A percentile compares a stretch with the other conserved stretches of the same genome.
These are phyloP conservation scores for Anthostomella pinea DNA, from an alignment of 2,329 filamentous ascomycete species.

Conservation along the genomic window DNA sequence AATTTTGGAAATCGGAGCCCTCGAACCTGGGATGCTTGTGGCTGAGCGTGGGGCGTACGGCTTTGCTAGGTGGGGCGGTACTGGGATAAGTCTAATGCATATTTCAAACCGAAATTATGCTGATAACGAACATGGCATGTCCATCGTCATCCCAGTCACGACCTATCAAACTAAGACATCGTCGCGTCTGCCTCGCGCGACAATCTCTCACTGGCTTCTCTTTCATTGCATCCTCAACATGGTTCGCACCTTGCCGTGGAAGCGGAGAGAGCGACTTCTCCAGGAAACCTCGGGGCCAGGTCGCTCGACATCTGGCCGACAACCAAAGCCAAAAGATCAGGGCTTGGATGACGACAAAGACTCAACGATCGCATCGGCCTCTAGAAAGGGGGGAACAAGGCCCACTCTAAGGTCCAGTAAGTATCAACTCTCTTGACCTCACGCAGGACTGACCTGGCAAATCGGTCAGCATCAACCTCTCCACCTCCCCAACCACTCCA, in stretches of 20 bases:
- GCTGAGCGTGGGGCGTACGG: too few relatives aligned
- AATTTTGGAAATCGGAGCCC: too few relatives aligned
- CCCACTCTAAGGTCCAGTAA: slow-evolving; percentile 9
- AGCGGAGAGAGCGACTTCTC: slow-evolving; percentile 28
- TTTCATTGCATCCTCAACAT: too few relatives aligned
- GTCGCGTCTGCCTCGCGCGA: too few relatives aligned
- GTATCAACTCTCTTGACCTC: slow-evolving; percentile 2
- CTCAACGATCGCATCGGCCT: slow-evolving; percentile 8
- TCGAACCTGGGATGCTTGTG: too few relatives aligned
- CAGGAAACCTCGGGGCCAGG: slow-evolving; percentile 8
- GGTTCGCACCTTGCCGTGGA: slow-evolving; percentile 53
- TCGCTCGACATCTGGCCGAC: slow-evolving; percentile 15
- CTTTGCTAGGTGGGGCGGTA: too few relatives aligned
- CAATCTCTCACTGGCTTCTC: too few relatives aligned
- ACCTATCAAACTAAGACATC: too few relatives aligned
- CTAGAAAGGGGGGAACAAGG: slow-evolving; percentile 6
- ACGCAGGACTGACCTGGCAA: slow-evolving; percentile 10
- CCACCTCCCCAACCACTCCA: slow-evolving; percentile 47
- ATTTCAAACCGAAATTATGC: too few relatives aligned
- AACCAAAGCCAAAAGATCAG: slow-evolving; percentile 10
- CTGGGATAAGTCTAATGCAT: too few relatives aligned
- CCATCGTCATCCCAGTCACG: too few relatives aligned
- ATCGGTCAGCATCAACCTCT: slow-evolving; percentile 47
- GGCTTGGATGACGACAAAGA: slow-evolving; percentile 5
- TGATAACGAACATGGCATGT: too few relatives aligned